Evolutionary conservation across 1,284 basidiomycete genomes (phyloP).

Genomic region (Tetrapyrgos nigripes): DNA sequence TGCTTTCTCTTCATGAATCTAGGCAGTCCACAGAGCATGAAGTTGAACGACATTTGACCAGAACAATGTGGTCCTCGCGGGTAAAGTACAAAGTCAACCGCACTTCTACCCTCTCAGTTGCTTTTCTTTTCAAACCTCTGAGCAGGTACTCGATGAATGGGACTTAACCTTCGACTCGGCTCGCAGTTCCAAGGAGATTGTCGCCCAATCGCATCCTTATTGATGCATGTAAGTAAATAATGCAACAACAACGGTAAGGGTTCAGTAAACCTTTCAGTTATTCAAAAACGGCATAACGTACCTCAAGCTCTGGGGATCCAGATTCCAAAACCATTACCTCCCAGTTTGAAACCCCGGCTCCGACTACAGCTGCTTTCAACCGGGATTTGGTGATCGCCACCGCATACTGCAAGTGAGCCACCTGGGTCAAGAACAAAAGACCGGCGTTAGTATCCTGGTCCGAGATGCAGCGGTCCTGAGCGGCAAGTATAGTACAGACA

Average conservation of each 20-base stretch:
- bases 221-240: slow-evolving; percentile 7
- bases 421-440: slow-evolving; percentile 24
- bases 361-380: slow-evolving; percentile 36
- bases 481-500: slow-evolving; percentile 20
- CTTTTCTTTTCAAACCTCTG: too few relatives aligned
- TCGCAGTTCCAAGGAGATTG: slow-evolving; percentile 11
- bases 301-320: slow-evolving; percentile 38
- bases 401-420: slow-evolving; percentile 39
- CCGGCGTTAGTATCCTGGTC: too few relatives aligned
- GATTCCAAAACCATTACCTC: slow-evolving; percentile 41
- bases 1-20: too few relatives aligned
- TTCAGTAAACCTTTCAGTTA: too few relatives aligned
- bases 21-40: too few relatives aligned
- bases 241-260: too few relatives aligned
- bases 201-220: slow-evolving; percentile 7
- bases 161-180: slow-evolving; percentile 14
- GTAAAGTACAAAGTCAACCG: too few relatives aligned
- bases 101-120: too few relatives aligned
- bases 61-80: too few relatives aligned
- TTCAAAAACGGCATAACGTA: too few relatives aligned
- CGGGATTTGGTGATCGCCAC: slow-evolving; percentile 34
- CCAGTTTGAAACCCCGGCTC: slow-evolving; percentile 39
- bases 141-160: slow-evolving; percentile 23
- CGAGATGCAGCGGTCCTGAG: background rate
- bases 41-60: too few relatives aligned